phyloP scores from a whole-genome alignment of 257 asterid species.

The Catharanthus roseus region DNA sequence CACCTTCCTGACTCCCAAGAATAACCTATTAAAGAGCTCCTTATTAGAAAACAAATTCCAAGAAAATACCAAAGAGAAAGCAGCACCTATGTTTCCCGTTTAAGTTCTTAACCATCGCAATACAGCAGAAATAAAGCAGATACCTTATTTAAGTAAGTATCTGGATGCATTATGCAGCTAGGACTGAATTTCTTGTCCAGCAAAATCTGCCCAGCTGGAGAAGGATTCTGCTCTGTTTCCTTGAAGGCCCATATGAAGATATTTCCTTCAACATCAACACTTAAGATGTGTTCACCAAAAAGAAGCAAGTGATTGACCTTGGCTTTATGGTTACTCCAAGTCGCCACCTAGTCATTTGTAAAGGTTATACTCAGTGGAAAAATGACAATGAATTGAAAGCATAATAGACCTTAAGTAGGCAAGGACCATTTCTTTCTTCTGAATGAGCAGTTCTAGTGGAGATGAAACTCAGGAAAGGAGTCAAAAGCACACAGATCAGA shows the following conservation, averaged over 20 bases:
- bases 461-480: neutral
- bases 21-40: slow-evolving; percentile 46
- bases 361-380: neutral
- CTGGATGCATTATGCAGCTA: slow-evolving; percentile 95
- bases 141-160: slow-evolving; percentile 93
- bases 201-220: slow-evolving; percentile 67
- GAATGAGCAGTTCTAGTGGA: neutral
- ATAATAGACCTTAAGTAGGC: neutral
- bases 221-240: slow-evolving; percentile 40
- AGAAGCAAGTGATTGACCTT: slow-evolving; percentile 66
- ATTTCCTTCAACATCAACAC: slow-evolving; percentile 69
- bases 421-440: neutral
- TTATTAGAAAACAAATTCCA: slow-evolving; percentile 15
- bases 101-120: neutral
- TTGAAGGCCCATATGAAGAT: slow-evolving; percentile 87
- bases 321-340: slow-evolving; percentile 75
- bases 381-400: neutral
- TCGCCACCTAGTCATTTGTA: slow-evolving; percentile 58
- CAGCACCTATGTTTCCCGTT: neutral
- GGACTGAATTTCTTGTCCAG: slow-evolving; percentile 62
- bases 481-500: neutral
- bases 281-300: slow-evolving; percentile 70
- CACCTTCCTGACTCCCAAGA: slow-evolving; percentile 78
- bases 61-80: slow-evolving; percentile 10
- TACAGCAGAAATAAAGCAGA: slow-evolving; percentile 3